phyloP scores from a whole-genome alignment of 192 early-diverging fungal species.

The Rhizophagus sp. region DNA sequence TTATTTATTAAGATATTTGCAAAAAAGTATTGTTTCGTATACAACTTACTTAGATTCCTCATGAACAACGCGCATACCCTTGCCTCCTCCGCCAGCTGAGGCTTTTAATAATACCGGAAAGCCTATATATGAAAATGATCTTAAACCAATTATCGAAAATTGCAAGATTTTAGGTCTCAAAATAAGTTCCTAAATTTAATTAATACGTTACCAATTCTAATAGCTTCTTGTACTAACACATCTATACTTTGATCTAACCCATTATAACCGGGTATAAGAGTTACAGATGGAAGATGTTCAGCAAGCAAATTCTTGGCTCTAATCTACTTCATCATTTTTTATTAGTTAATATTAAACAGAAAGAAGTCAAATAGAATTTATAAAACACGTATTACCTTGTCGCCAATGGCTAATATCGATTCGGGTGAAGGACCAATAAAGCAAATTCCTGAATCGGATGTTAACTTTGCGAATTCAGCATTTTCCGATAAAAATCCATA shows the following conservation, averaged over 20 bases:
- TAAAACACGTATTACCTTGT: constrained; percentile 69
- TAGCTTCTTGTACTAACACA: constrained; percentile 49
- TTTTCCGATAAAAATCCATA: constrained; percentile 97
- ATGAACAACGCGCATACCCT: constrained; percentile 81
- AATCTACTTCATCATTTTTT: constrained; percentile 36
- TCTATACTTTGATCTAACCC: constrained; percentile 57
- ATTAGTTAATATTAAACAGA: constrained; percentile 35
- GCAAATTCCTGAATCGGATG: constrained; percentile 67
- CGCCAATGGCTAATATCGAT: constrained; percentile 77
- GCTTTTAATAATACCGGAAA: constrained; percentile 85
- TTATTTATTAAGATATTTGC: too few species aligned
- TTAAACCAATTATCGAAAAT: too few species aligned
- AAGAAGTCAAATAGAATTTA: not conserved
- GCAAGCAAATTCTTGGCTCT: constrained; percentile 57
- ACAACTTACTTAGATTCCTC: constrained; percentile 25
- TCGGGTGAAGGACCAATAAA: constrained; percentile 70
- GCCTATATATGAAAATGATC: constrained; percentile 47
- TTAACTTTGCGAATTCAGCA: constrained; percentile 70
- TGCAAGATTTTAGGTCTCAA: not conserved
- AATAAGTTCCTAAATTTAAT: not conserved
- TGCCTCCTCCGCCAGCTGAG: constrained; percentile 77
- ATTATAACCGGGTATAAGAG: constrained; percentile 68
- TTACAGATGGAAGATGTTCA: constrained; percentile 54
- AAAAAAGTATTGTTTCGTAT: not conserved
- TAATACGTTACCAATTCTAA: constrained; percentile 37